A percentile compares a stretch with the other conserved stretches of the same genome.
Evolutionary conservation across 371 early-diverging fungal genomes (phyloP).

Genomic region (Mucor saturninus): DNA sequence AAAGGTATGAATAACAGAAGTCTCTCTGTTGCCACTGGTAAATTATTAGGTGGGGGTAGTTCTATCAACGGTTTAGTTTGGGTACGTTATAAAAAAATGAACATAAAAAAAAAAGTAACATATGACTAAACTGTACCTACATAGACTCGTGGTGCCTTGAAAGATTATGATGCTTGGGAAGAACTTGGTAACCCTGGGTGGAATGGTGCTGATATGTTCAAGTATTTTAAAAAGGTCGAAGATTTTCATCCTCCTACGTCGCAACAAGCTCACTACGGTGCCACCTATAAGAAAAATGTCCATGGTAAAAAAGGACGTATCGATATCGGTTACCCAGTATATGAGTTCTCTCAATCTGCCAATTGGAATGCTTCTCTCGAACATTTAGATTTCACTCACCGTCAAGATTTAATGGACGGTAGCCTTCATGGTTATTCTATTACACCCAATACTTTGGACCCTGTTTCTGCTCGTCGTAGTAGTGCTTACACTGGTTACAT

Average conservation of each 20-base stretch:
- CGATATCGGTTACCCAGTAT: slow-evolving; percentile 16
- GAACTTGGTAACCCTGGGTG: slow-evolving; percentile 35
- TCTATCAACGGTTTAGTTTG: slow-evolving; percentile 27
- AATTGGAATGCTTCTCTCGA: slow-evolving; percentile 19
- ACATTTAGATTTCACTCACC: slow-evolving; percentile 9
- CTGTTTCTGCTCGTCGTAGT: slow-evolving; percentile 9
- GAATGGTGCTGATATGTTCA: slow-evolving; percentile 28
- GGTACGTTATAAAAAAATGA: neutral
- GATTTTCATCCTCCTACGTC: slow-evolving; percentile 8
- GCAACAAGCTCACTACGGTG: slow-evolving; percentile 17
- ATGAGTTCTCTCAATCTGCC: slow-evolving; percentile 20
- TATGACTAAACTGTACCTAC: neutral
- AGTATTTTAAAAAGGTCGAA: slow-evolving; percentile 27
- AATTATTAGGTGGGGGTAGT: slow-evolving; percentile 25
- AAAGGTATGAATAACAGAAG: slow-evolving; percentile 16
- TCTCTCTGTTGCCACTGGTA: slow-evolving; percentile 20
- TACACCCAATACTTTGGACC: slow-evolving; percentile 23
- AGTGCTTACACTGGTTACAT: slow-evolving; percentile 22
- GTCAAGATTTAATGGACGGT: slow-evolving; percentile 18
- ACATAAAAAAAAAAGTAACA: too few species aligned
- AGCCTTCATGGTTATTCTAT: slow-evolving; percentile 22
- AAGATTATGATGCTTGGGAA: slow-evolving; percentile 44
- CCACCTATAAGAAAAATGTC: slow-evolving; percentile 6
- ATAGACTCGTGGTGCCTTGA: slow-evolving; percentile 42
- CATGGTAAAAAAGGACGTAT: slow-evolving; percentile 16